Evolutionary conservation across 192 early-diverging fungal species (phyloP).

Genomic region (Haplosporangium gracile): DNA sequence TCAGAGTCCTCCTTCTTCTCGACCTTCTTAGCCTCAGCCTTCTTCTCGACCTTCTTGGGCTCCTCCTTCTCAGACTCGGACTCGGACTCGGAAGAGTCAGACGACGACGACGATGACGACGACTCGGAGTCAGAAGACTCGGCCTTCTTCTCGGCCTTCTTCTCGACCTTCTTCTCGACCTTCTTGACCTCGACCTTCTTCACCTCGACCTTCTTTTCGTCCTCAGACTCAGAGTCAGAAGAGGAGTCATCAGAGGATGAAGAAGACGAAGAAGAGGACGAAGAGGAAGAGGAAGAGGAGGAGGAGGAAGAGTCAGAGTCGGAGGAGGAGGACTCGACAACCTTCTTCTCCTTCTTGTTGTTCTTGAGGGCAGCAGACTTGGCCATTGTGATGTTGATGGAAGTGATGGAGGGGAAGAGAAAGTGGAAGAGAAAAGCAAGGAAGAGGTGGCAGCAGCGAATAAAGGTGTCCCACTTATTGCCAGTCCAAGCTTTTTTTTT

Average conservation of each 20-base stretch:
- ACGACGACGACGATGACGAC: conserved; percentile 23
- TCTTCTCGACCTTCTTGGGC: conserved; percentile 43
- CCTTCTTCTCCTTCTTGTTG: conserved; percentile 69
- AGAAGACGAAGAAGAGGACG: conserved; percentile 58
- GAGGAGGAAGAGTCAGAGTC: conserved; percentile 38
- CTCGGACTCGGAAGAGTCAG: conserved; percentile 48
- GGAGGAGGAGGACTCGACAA: conserved; percentile 49
- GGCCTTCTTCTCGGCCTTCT: conserved; percentile 40
- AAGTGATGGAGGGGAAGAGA: conserved; percentile 11
- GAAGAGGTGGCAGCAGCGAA: not conserved
- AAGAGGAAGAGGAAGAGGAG: conserved; percentile 35
- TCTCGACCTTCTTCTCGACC: conserved; percentile 34
- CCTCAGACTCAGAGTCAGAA: conserved; percentile 50
- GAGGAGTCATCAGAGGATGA: conserved; percentile 50
- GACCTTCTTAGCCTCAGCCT: conserved; percentile 32
- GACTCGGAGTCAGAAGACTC: conserved; percentile 47
- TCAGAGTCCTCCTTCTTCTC: conserved; percentile 42
- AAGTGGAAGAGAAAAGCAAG: conserved; percentile 22
- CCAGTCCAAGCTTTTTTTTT: not conserved
- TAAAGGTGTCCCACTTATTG: not conserved
- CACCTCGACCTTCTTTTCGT: conserved; percentile 28
- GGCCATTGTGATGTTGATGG: conserved; percentile 46
- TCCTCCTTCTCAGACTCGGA: conserved; percentile 34
- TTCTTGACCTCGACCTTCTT: conserved; percentile 39
- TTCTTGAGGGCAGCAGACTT: conserved; percentile 62